Conservation (phyloP, 2,329 filamentous ascomycete genomes). For the Parascedosporium putredinis region DNA sequence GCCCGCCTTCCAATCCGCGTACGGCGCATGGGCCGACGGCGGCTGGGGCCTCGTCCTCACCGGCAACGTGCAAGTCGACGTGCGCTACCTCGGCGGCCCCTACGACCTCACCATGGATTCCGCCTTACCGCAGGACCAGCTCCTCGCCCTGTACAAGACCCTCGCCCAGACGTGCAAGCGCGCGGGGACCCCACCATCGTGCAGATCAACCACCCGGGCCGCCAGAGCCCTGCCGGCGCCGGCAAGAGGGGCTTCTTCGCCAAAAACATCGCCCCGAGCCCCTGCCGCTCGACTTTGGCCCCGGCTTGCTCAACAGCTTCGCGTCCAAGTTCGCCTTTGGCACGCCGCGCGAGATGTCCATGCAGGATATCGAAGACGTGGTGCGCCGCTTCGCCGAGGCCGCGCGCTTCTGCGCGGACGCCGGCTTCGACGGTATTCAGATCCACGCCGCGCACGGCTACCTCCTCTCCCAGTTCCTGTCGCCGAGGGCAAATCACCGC, state of each 20-base stretch:
- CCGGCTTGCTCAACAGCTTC: background rate
- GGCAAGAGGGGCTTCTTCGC: conserved; percentile 24
- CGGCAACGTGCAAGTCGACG: conserved; percentile 35
- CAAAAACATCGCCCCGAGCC: conserved; percentile 25
- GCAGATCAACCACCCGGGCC: conserved; percentile 36
- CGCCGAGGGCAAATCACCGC: conserved; percentile 36
- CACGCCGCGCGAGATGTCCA: conserved; percentile 43
- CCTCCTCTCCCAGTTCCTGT: conserved; percentile 45
- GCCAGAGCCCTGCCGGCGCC: conserved; percentile 29
- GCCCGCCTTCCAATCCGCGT: conserved; percentile 24
- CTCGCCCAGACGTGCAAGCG: conserved; percentile 23
- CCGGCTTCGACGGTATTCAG: conserved; percentile 35
- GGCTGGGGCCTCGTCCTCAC: conserved; percentile 44
- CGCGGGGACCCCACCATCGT: conserved; percentile 28
- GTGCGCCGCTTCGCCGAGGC: conserved; percentile 40
- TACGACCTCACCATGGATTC: conserved; percentile 24
- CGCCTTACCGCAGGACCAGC: conserved; percentile 13
- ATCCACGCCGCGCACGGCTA: conserved; percentile 46
- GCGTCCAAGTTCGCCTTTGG: conserved; percentile 33
- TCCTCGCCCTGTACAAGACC: conserved; percentile 23
- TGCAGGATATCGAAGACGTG: conserved; percentile 41
- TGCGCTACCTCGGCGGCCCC: conserved; percentile 23
- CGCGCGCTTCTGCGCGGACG: conserved; percentile 34
- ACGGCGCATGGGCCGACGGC: conserved; percentile 41
- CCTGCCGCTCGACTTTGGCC: background rate